Evolutionary conservation across 2,329 filamentous ascomycete species (phyloP), one percentile per base, ranked within the genome.

Genomic region (Sarocladiaceae sp.): DNA sequence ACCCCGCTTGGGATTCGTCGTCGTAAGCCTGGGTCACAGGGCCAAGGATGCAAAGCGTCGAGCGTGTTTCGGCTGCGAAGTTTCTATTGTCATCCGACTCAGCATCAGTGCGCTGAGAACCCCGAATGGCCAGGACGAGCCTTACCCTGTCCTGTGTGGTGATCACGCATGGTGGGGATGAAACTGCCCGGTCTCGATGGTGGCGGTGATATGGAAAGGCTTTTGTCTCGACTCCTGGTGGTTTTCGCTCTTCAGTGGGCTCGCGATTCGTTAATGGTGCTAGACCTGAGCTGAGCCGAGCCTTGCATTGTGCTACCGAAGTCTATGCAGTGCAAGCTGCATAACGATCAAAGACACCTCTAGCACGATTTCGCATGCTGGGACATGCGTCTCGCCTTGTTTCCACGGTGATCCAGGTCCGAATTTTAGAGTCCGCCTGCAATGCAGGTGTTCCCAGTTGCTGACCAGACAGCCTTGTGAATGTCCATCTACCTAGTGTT

Each of bases 321-420:
- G 25, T 15, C 40, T 33, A 48, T 33, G 25, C 44, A 33, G 20
- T 11, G 44, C 44, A 17, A 33, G n/a, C 13, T 48, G 44, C 26
- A 33, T 11, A 18, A 33, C 4, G 23, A 15, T 23, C 37, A 4
- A 46, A 46, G 40, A 46, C 40, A 46, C 12, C n/a, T 23, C 37
- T 11, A n/a, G n/a, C n/a, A n/a, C 23, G 53, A 57, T 56, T 59
- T 58, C 57, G 52, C 50, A 52, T 36, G 50, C 50, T 56, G 51
- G 56, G 50, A 52, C 20, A 35, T 52, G 40, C 50, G 17, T 46
- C 42, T 40, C 18, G 37, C 23, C 37, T 22, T 4, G 17, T 40
- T 10, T 23, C 37, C 37, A 44, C 33, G 33, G 13, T 33, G 44
- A 48, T 26, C 26, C 25, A 33, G 26, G 20, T 33, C 25, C 31